These are phyloP conservation scores for Blumeria graminis DNA, from an alignment of 2,329 filamentous ascomycete species.

Conservation along the genomic window DNA sequence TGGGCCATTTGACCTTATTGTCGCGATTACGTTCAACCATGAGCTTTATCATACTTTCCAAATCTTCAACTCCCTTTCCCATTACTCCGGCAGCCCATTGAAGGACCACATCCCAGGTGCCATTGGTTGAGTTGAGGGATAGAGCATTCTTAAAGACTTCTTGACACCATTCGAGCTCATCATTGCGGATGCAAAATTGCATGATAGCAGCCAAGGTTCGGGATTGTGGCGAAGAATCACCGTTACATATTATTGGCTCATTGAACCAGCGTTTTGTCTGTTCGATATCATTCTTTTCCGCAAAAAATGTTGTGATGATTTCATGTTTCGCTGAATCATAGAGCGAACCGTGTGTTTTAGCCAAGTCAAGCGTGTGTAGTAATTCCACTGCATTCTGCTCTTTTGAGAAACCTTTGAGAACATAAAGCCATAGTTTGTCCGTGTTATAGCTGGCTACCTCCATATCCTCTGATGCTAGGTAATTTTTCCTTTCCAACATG, in stretches of 20 bases:
- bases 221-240: not conserved
- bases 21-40: slow-evolving; percentile 29
- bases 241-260: slow-evolving; percentile 15
- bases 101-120: slow-evolving; percentile 47
- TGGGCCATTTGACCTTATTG: slow-evolving; percentile 26
- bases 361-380: slow-evolving; percentile 26
- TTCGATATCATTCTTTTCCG: slow-evolving; percentile 28
- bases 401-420: slow-evolving; percentile 35
- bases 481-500: not conserved
- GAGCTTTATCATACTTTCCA: slow-evolving; percentile 46
- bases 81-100: slow-evolving; percentile 48
- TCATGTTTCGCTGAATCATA: slow-evolving; percentile 24
- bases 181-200: slow-evolving; percentile 33
- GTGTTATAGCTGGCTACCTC: slow-evolving; percentile 3
- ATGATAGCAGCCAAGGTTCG: slow-evolving; percentile 29
- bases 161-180: slow-evolving; percentile 36
- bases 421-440: slow-evolving; percentile 21
- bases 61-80: slow-evolving; percentile 46
- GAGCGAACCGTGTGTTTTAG: slow-evolving; percentile 22
- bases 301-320: slow-evolving; percentile 37
- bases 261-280: slow-evolving; percentile 45
- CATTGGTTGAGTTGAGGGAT: slow-evolving; percentile 23
- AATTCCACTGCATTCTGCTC: slow-evolving; percentile 35
- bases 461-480: not conserved
- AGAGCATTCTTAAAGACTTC: slow-evolving; percentile 25